Conservation (phyloP, 2,329 filamentous ascomycete species). For the Aspergillus sp. region DNA sequence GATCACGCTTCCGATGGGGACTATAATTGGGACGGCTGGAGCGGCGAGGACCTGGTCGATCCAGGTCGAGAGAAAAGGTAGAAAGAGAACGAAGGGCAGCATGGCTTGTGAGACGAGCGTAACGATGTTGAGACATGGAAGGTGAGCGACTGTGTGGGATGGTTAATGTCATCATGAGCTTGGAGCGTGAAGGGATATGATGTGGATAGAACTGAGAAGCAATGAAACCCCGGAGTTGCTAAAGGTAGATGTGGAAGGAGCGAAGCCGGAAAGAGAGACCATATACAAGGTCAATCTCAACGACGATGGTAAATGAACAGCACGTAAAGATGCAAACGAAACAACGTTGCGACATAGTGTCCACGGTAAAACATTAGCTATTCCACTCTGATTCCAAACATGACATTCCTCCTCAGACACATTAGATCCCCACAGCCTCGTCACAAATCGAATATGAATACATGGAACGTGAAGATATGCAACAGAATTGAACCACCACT, state of each 20-base stretch:
- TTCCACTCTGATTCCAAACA: slow-evolving; percentile 1
- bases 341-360: no score
- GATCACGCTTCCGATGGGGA: slow-evolving; percentile 45
- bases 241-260: no score
- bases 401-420: not conserved
- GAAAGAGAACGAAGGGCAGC: not conserved
- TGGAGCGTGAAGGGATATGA: no score
- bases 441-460: slow-evolving; percentile 18
- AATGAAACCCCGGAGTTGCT: no score
- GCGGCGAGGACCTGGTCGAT: not conserved
- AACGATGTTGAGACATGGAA: not conserved
- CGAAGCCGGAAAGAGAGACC: no score
- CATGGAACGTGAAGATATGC: slow-evolving; percentile 23
- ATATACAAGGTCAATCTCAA: no score
- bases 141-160: no score
- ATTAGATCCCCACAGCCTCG: slow-evolving; percentile 2
- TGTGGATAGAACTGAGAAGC: no score
- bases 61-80: not conserved
- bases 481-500: slow-evolving; percentile 14
- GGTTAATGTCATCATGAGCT: no score
- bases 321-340: no score
- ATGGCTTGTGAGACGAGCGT: not conserved
- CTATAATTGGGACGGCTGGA: slow-evolving; percentile 6
- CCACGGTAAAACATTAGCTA: not conserved
- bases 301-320: no score